Base-by-base conservation (phyloP, 345 rosid genomes). In the Populus pruinosa region DNA sequence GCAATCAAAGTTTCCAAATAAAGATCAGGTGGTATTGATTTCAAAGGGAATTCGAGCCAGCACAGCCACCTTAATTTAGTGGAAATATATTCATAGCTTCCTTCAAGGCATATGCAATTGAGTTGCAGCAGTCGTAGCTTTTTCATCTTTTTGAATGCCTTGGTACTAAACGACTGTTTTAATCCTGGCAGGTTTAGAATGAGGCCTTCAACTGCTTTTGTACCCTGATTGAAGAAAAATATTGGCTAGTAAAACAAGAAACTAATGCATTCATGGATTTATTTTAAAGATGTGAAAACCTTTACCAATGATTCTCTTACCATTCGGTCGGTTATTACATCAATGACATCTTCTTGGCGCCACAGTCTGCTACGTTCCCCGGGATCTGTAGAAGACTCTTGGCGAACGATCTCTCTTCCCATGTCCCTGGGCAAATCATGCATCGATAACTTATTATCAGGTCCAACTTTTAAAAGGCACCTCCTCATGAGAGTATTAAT, bases 321-420 rank as follows among this genome's bases (percentile, higher is more conserved):
- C 77, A 49, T 72, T 50, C 68, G 8, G 16, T 70, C 12, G 4
- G 31, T 71, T 29, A 83, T 20, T 8, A 70, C 62, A 13, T 77
- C 71, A 1, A 71, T 12, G n/a, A 82, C 78, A 41, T 77, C 84
- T 10, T 75, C 77, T 59, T 61, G 44, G 33, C 14, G 41, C 86
- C 84, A 83, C 36, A 83, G 25, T 38, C 86, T 80, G 39, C 78
- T 83, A 6, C 81, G 79, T 31, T 71, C 47, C 14, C 80, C 82
- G 2, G 66, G 75, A 44, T 80, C 73, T 4, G 0, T n/a, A 11
- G 38, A 18, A 70, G 23, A 35, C 55, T 66, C 63, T 25, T 70
- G 43, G 4, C 72, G 79, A 50, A 80, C 86, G 49, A 78, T 67
- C 11, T 71, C 75, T 65, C 86, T 78, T 27, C 84, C 86, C 76